These are phyloP conservation scores for Nannochloropsis granulata DNA, from an alignment of 108 stramenopile genomes.

Conservation along the genomic window DNA sequence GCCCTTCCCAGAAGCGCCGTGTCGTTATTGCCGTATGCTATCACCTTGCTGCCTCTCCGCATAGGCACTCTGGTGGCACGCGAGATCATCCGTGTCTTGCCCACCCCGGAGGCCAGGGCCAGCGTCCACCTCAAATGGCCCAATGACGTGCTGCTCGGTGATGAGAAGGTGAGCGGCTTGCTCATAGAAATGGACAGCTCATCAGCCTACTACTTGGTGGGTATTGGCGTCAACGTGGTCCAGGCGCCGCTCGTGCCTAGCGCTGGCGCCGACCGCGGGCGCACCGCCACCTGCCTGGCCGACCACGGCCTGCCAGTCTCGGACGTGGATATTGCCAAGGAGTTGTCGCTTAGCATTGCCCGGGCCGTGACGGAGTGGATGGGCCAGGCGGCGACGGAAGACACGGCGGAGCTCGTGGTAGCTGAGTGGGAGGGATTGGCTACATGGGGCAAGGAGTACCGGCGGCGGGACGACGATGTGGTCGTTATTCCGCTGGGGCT, in stretches of 20 bases:
- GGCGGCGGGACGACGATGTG: slow-evolving; percentile 11
- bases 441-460: slow-evolving; percentile 1
- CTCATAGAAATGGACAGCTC: slow-evolving; percentile 49
- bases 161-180: slow-evolving; percentile 46
- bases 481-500: slow-evolving; percentile 11
- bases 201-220: slow-evolving; percentile 60
- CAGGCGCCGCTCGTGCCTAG: slow-evolving; percentile 54
- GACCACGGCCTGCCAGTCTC: slow-evolving; percentile 31
- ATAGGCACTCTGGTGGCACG: slow-evolving; percentile 47
- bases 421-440: slow-evolving; percentile 10
- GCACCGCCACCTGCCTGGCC: slow-evolving; percentile 49
- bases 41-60: slow-evolving; percentile 45
- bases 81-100: slow-evolving; percentile 20
- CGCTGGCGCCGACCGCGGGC: slow-evolving; percentile 44
- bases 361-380: not conserved
- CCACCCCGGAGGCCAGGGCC: slow-evolving; percentile 13
- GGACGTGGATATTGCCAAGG: slow-evolving; percentile 3
- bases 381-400: not conserved
- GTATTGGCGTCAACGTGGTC: slow-evolving; percentile 75
- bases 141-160: slow-evolving; percentile 67
- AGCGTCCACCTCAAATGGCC: slow-evolving; percentile 75
- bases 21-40: slow-evolving; percentile 18
- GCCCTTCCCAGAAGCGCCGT: slow-evolving; percentile 11
- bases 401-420: slow-evolving; percentile 2
- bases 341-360: not conserved